Conservation (phyloP, 805 yeast genomes). For the Candida tallmaniae region DNA sequence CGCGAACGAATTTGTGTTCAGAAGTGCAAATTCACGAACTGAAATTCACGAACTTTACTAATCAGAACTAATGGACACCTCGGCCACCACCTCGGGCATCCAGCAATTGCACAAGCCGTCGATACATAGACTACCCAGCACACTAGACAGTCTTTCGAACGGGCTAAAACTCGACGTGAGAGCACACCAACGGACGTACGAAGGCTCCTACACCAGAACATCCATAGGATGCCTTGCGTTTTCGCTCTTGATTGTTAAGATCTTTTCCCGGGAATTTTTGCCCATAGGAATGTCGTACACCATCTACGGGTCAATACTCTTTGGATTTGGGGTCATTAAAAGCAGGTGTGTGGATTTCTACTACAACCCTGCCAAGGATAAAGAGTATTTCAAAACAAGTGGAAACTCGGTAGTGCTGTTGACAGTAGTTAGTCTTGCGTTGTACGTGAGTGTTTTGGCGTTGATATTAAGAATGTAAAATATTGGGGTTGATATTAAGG, state of each 20-base stretch:
- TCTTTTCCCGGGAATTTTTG: slow-evolving; percentile 60
- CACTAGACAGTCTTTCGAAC: slow-evolving; percentile 34
- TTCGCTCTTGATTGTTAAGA: slow-evolving; percentile 57
- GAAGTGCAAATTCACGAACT: neutral
- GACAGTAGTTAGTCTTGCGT: slow-evolving; percentile 43
- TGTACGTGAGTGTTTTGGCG: slow-evolving; percentile 49
- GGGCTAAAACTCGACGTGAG: slow-evolving; percentile 46
- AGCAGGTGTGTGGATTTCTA: slow-evolving; percentile 32
- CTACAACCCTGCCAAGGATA: slow-evolving; percentile 33
- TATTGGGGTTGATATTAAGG: no score
- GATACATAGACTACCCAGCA: slow-evolving; percentile 24
- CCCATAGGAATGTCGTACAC: slow-evolving; percentile 66
- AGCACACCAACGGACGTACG: slow-evolving; percentile 80
- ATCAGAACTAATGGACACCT: no score
- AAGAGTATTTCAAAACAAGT: slow-evolving; percentile 50
- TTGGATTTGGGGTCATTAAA: slow-evolving; percentile 35
- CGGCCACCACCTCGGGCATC: no score
- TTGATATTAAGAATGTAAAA: slow-evolving; percentile 45
- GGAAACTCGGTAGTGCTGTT: slow-evolving; percentile 58
- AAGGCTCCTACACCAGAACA: slow-evolving; percentile 76
- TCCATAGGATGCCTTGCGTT: slow-evolving; percentile 67
- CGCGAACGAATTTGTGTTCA: neutral
- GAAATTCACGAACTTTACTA: no score
- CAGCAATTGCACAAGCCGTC: no score
- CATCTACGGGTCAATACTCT: slow-evolving; percentile 47